Conservation (phyloP, 208 protist species). For the Trypanosoma theileri region DNA sequence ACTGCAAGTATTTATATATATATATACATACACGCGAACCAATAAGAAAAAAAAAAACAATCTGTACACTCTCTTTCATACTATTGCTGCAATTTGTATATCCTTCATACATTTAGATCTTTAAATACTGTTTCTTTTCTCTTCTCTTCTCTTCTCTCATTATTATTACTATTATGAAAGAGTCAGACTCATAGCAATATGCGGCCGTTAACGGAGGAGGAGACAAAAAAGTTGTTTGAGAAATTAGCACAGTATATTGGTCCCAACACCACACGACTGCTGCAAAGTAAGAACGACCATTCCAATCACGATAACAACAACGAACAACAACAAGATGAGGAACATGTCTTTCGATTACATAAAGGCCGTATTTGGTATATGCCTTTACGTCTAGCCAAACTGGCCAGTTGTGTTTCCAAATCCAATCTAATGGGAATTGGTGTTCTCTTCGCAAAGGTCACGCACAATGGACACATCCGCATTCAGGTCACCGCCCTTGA, state of each 20-base stretch:
- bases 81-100: no score
- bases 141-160: no score
- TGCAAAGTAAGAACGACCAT: constrained; percentile 34
- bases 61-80: no score
- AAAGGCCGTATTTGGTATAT: constrained; percentile 93
- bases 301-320: not conserved
- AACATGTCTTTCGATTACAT: constrained; percentile 91
- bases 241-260: constrained; percentile 93
- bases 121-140: no score
- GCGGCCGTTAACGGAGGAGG: constrained; percentile 81
- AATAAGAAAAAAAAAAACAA: no score
- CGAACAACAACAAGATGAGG: constrained; percentile 50
- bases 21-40: not conserved
- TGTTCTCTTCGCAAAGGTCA: constrained; percentile 89
- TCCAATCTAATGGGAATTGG: constrained; percentile 90
- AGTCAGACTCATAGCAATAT: constrained; percentile 33
- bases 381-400: constrained; percentile 74
- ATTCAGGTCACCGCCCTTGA: constrained; percentile 90
- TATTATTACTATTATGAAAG: no score
- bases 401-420: constrained; percentile 86
- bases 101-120: no score
- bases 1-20: not conserved
- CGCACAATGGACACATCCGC: constrained; percentile 88
- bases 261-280: constrained; percentile 81
- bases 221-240: constrained; percentile 90